A percentile compares a stretch with the other conserved stretches of the same genome.
Evolutionary conservation across 2,329 filamentous ascomycete species (phyloP).

Genomic region (Aspergillus sclerotialis): DNA sequence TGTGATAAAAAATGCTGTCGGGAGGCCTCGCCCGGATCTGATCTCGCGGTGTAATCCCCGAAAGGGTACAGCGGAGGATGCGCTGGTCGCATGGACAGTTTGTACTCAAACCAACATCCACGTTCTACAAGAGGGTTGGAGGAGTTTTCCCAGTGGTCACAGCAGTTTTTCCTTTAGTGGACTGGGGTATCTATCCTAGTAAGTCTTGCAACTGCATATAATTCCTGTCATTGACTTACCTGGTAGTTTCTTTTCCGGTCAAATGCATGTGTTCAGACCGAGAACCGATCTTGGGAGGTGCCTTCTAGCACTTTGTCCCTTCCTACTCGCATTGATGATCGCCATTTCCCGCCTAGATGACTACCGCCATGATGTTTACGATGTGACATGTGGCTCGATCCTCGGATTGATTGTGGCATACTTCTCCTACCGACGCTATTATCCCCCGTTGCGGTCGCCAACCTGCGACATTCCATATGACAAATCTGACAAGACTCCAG

Average conservation of each 20-base stretch:
- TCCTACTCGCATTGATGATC: slow-evolving; percentile 53
- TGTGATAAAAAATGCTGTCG: slow-evolving; percentile 81
- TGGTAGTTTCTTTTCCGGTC: slow-evolving; percentile 41
- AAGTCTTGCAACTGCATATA: slow-evolving; percentile 9
- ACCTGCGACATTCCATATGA: slow-evolving; percentile 48
- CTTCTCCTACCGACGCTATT: slow-evolving; percentile 56
- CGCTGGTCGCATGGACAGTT: slow-evolving; percentile 43
- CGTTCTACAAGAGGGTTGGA: slow-evolving; percentile 57
- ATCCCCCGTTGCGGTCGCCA: slow-evolving; percentile 44
- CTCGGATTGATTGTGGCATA: slow-evolving; percentile 50
- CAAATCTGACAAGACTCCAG: slow-evolving; percentile 14
- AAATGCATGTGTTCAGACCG: slow-evolving; percentile 54
- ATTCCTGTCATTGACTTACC: not conserved
- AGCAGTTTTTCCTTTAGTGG: slow-evolving; percentile 56
- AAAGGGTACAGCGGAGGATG: slow-evolving; percentile 48
- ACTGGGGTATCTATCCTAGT: slow-evolving; percentile 51
- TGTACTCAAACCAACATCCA: slow-evolving; percentile 48
- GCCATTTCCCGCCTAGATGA: slow-evolving; percentile 57
- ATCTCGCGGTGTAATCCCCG: slow-evolving; percentile 77
- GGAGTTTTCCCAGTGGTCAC: slow-evolving; percentile 59
- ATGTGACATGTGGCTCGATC: slow-evolving; percentile 51
- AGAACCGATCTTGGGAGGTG: slow-evolving; percentile 50
- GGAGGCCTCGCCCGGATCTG: slow-evolving; percentile 76
- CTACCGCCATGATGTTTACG: slow-evolving; percentile 58
- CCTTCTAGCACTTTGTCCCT: slow-evolving; percentile 48